phyloP scores from a whole-genome alignment of 2,329 filamentous ascomycete genomes.

The Cytospora leucostoma region DNA sequence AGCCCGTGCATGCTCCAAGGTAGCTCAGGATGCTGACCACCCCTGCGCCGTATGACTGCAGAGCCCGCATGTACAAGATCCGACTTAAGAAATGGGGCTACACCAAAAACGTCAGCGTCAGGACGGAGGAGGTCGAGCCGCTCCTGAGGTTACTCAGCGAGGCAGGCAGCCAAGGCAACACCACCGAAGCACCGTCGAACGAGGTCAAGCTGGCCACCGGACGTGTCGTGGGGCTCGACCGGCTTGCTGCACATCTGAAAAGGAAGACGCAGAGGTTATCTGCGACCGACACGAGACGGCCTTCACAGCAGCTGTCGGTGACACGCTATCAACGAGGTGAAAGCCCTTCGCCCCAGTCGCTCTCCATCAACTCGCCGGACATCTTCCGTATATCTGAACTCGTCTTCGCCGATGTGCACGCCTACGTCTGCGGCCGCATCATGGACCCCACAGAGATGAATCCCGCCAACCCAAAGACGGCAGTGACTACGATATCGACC shows the following conservation, averaged over 20 bases:
- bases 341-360: slow-evolving; percentile 18
- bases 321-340: slow-evolving; percentile 1
- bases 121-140: slow-evolving; percentile 24
- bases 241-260: slow-evolving; percentile 26
- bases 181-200: slow-evolving; percentile 20
- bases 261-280: slow-evolving; percentile 24
- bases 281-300: slow-evolving; percentile 11
- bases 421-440: slow-evolving; percentile 21
- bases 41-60: slow-evolving; percentile 6
- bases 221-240: slow-evolving; percentile 24
- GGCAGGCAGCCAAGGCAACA: slow-evolving; percentile 23
- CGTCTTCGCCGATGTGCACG: slow-evolving; percentile 24
- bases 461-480: background rate
- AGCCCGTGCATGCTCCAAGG: background rate
- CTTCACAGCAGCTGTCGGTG: slow-evolving; percentile 2
- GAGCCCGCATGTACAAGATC: slow-evolving; percentile 27
- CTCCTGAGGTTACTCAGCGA: slow-evolving; percentile 25
- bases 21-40: slow-evolving; percentile 16
- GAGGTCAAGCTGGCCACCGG: slow-evolving; percentile 26
- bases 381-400: slow-evolving; percentile 23
- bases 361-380: slow-evolving; percentile 17
- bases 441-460: background rate
- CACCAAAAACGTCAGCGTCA: slow-evolving; percentile 28
- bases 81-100: slow-evolving; percentile 30
- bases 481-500: slow-evolving; percentile 1